Evolutionary conservation across 352 stramenopile species (phyloP), one percentile per base, ranked within the genome.

Genomic region (Pythium brassicae): DNA sequence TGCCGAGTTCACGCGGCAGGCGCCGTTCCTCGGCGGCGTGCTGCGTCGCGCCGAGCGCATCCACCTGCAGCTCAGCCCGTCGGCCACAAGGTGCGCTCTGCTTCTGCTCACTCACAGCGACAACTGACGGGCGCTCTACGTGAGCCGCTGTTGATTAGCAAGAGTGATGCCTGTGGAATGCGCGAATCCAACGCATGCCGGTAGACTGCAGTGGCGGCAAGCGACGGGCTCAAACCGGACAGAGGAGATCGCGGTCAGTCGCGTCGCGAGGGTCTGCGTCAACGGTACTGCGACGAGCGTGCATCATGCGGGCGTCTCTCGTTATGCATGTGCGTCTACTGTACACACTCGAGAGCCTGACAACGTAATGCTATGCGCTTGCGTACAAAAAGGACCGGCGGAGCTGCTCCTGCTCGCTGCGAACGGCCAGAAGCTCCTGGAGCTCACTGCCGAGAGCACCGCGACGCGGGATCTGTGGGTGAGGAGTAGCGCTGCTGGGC

Each of bases 1-100:
- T 57, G 68, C 59, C 53, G 74, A 84, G 40, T 88, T 88, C 57
- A 87, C 82, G 70, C 82, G 83, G 55, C 87, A 86, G 63, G 84
- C 59, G 35, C 63, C 74, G 46, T 87, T 81, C 40, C 50, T 90
- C n/a, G 42, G 42, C 3, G 73, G 80, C n/a, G 72, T 88, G 34
- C 53, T 90, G 48, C 85, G 71, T 43, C 73, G 73, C 54, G 76
- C 62, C 17, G 79, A 89, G 34, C 60, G 54, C 17, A 74, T 87
- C 20, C 78, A 86, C 55, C 57, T 89, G 39, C 77, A 86, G 54
- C 57, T 89, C 19, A 86, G 87, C 23, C 61, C 70, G 19, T 64
- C 66, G 1, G 69, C 65, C 37, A 78, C 80, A 2, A 64, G 62
- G 76, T 86, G n/a, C 47, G 53, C 26, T 29, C 9, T 49, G 44